Conservation (phyloP, 2,329 filamentous ascomycete species). For the Cytospora mali region DNA sequence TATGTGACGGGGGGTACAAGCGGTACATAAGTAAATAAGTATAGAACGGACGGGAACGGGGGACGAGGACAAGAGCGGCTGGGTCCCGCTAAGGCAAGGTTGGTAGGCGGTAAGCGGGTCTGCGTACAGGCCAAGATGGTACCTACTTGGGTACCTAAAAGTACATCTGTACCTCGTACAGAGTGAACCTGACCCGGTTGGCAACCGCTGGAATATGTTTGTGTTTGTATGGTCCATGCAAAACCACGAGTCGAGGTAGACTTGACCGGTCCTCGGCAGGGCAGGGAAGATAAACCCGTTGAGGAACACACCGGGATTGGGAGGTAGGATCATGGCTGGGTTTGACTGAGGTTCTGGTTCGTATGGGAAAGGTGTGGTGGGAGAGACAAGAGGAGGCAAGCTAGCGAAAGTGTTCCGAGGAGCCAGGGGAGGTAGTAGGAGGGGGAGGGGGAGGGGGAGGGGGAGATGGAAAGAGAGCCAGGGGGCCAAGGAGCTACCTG, state of each 20-base stretch:
- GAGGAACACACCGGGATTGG: background rate
- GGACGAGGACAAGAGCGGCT: slow-evolving; percentile 13
- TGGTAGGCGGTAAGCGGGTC: slow-evolving; percentile 26
- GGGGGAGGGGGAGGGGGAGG: slow-evolving; percentile 2
- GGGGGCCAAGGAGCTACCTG: slow-evolving; percentile 9
- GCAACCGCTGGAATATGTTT: background rate
- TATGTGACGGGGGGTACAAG: slow-evolving; percentile 30
- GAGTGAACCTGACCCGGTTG: background rate
- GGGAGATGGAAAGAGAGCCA: slow-evolving; percentile 9
- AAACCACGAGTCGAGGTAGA: background rate
- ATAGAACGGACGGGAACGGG: slow-evolving; percentile 13
- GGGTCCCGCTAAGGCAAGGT: slow-evolving; percentile 23
- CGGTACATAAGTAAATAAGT: slow-evolving; percentile 29
- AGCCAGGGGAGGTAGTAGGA: background rate
- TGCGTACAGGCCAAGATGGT: background rate
- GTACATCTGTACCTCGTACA: background rate
- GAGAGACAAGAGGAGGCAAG: background rate
- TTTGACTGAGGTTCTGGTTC: background rate
- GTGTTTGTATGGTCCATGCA: background rate
- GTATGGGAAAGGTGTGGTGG: background rate
- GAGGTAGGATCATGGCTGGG: background rate
- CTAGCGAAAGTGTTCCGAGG: background rate
- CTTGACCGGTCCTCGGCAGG: background rate
- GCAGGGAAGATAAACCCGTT: slow-evolving; percentile 3
- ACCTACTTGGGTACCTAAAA: background rate